phyloP scores from a whole-genome alignment of 257 asterid genomes.

The Solanum chmielewskii region DNA sequence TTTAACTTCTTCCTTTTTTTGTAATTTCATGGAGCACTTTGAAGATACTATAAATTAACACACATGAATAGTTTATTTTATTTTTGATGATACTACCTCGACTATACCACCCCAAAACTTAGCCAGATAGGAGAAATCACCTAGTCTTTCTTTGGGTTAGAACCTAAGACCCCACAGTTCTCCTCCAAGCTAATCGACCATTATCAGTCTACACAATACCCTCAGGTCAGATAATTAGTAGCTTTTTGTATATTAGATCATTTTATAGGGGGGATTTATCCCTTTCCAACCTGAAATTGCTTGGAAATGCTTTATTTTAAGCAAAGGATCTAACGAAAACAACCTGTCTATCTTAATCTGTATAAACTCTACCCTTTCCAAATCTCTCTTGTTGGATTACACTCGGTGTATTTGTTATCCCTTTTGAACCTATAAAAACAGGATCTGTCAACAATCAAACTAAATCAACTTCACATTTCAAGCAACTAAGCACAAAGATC shows the following conservation, averaged over 20 bases:
- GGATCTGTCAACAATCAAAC: not conserved
- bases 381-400: not conserved
- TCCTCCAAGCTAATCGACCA: not conserved
- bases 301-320: not conserved
- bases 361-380: not conserved
- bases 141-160: not conserved
- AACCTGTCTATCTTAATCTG: not conserved
- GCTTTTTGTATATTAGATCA: not conserved
- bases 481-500: not conserved
- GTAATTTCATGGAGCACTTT: not conserved
- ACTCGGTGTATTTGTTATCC: not conserved
- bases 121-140: not conserved
- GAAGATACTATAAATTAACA: not conserved
- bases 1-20: not conserved
- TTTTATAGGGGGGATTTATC: not conserved
- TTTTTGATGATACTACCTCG: not conserved
- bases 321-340: not conserved
- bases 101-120: not conserved
- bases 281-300: not conserved
- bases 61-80: not conserved
- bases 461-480: not conserved
- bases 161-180: not conserved
- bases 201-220: not conserved
- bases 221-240: not conserved
- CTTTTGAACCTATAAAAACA: not conserved